Percentiles rank a stretch among this genome's conserved stretches.
Evolutionary conservation across 75 land plant species (phyloP).

Genomic region (Cryptomeria japonica): DNA sequence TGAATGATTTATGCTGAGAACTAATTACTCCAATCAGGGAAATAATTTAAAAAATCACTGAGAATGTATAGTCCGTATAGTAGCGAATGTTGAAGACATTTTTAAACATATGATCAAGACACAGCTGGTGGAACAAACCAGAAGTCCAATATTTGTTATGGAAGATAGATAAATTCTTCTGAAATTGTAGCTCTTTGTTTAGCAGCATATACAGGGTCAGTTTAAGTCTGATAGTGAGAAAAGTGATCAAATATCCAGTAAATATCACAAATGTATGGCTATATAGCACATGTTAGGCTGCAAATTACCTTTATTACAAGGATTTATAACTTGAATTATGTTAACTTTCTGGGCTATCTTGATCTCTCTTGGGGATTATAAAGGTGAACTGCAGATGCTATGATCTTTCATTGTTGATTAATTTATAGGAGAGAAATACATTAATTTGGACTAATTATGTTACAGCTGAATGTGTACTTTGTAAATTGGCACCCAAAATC

Average conservation of each 20-base stretch:
- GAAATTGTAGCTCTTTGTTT: neutral
- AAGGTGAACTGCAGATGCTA: neutral
- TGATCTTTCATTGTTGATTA: neutral
- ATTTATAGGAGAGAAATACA: neutral
- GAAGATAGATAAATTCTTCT: neutral
- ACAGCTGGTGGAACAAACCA: neutral
- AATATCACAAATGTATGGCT: neutral
- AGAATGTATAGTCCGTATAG: neutral
- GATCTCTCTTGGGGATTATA: neutral
- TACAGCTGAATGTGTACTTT: neutral
- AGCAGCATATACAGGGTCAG: too few relatives aligned
- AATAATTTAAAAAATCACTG: neutral
- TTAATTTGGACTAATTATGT: neutral
- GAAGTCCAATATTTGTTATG: neutral
- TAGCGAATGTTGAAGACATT: neutral
- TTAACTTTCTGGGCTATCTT: neutral
- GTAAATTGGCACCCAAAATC: constrained; percentile 20
- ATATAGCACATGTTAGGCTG: neutral
- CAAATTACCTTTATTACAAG: neutral
- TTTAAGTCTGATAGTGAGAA: neutral
- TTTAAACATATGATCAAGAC: neutral
- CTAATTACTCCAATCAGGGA: neutral
- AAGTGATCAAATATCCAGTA: neutral
- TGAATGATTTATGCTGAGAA: neutral
- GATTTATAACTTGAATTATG: neutral